Conservation (phyloP, 129 eudicot genomes). For the Chrysanthemum lavandulifolium region DNA sequence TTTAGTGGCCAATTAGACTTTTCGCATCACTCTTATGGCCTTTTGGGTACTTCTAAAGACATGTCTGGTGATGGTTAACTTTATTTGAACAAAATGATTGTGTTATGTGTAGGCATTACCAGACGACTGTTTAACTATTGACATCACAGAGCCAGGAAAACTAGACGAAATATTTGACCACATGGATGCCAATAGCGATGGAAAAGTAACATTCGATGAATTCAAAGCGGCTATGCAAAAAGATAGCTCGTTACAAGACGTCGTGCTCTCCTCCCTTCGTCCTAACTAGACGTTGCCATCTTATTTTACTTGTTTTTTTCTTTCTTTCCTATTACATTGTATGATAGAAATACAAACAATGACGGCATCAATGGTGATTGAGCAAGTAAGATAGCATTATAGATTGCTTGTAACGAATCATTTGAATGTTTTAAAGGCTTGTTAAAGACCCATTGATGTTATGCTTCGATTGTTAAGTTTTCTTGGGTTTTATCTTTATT, state of each 20-base stretch:
- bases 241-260: constrained; percentile 79
- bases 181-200: constrained; percentile 87
- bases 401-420: background rate
- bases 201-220: constrained; percentile 77
- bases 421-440: background rate
- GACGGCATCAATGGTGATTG: background rate
- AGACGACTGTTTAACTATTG: constrained; percentile 69
- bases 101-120: constrained; percentile 57
- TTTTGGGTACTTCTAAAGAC: background rate
- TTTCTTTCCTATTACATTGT: background rate
- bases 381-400: constrained; percentile 1
- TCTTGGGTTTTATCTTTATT: too few relatives aligned
- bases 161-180: constrained; percentile 78
- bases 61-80: background rate
- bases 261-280: constrained; percentile 74
- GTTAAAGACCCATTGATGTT: background rate
- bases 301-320: background rate
- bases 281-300: constrained; percentile 22
- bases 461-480: too few relatives aligned
- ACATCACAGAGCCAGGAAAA: constrained; percentile 77
- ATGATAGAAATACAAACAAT: background rate
- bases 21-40: too few relatives aligned
- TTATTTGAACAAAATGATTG: constrained; percentile 1
- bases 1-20: background rate
- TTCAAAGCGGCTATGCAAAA: constrained; percentile 80